Conservation (phyloP, 306 rosid genomes). For the Adenanthera pavonina region DNA sequence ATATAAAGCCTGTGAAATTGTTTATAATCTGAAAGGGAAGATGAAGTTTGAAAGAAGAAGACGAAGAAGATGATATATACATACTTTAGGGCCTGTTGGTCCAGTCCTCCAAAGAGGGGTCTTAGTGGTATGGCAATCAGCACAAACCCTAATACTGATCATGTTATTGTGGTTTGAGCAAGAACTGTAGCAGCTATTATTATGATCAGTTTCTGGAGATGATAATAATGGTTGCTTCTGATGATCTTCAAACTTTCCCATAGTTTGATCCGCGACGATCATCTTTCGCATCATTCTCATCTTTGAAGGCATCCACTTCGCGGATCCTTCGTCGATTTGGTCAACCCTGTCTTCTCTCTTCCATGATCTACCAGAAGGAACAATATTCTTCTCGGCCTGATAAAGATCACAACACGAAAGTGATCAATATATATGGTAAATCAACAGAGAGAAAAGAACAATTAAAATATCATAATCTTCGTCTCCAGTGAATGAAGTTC, state of each 20-base stretch:
- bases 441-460: background rate
- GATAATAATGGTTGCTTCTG: conserved; percentile 38
- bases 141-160: conserved; percentile 66
- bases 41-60: background rate
- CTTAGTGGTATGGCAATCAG: conserved; percentile 86
- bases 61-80: background rate
- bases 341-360: conserved; percentile 48
- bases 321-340: conserved; percentile 38
- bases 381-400: conserved; percentile 49
- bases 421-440: background rate
- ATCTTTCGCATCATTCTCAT: background rate
- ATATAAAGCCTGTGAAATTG: background rate
- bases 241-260: conserved; percentile 48
- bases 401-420: conserved; percentile 26
- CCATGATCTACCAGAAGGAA: conserved; percentile 53
- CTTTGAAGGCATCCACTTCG: conserved; percentile 74
- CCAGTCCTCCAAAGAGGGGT: conserved; percentile 98
- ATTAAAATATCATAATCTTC: background rate
- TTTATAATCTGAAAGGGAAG: background rate
- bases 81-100: conserved; percentile 94
- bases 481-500: background rate
- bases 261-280: background rate
- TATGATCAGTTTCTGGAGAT: background rate
- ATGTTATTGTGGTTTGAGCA: conserved; percentile 27
- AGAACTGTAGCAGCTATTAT: conserved; percentile 38